Percentiles rank a stretch among this genome's conserved stretches.
Evolutionary conservation across 75 land plant species (phyloP).

Genomic region (Adiantum capillusveneris): DNA sequence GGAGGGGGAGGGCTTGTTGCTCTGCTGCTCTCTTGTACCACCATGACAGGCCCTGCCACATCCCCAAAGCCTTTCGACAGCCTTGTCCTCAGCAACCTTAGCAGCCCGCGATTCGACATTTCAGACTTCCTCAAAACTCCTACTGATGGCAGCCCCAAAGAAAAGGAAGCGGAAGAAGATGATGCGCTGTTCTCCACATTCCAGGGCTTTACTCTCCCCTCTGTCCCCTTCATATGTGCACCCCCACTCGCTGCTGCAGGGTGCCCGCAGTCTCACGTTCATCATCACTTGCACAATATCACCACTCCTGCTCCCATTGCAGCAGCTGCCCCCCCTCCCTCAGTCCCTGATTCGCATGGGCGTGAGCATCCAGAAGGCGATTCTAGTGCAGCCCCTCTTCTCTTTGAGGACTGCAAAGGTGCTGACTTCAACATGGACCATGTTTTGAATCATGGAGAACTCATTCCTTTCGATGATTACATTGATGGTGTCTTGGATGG

Average conservation of each 20-base stretch:
- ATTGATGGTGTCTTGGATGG: conserved; percentile 18
- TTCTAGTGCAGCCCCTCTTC: background rate
- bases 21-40: background rate
- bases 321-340: background rate
- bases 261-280: background rate
- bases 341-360: background rate
- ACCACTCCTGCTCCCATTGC: background rate
- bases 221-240: conserved; percentile 13
- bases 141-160: conserved; percentile 12
- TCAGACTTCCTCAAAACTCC: conserved; percentile 33
- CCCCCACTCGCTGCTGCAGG: conserved; percentile 10
- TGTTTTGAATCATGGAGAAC: conserved; percentile 16
- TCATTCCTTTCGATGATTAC: conserved; percentile 21
- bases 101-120: conserved; percentile 37
- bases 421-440: conserved; percentile 7
- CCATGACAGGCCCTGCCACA: background rate
- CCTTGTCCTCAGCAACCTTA: conserved; percentile 18
- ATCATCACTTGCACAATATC: too few species aligned
- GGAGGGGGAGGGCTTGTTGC: conserved; percentile 2
- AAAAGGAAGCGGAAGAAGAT: background rate
- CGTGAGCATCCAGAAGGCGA: too few species aligned
- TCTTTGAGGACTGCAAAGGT: conserved; percentile 15
- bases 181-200: conserved; percentile 28
- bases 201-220: conserved; percentile 22
- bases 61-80: conserved; percentile 10